Conservation (phyloP, 257 asterid genomes). For the Nicotiana attenuata region DNA sequence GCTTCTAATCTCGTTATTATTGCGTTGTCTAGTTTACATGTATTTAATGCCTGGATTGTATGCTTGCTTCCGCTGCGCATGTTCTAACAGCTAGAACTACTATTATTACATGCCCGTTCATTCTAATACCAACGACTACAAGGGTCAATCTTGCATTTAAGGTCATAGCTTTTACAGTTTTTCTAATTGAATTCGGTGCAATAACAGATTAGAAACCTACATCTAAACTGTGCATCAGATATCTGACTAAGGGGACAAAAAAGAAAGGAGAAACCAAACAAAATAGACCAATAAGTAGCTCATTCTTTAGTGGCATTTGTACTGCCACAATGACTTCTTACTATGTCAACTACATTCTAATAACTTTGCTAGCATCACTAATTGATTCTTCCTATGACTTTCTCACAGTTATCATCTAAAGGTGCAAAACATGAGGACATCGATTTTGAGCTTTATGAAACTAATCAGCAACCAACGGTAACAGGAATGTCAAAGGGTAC, state of each 20-base stretch:
- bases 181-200: not conserved
- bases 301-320: constrained; percentile 26
- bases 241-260: not conserved
- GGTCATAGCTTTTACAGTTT: no score
- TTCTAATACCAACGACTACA: no score
- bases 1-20: no score
- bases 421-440: constrained; percentile 38
- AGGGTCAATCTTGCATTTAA: no score
- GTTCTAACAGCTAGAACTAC: no score
- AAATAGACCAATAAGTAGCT: not conserved
- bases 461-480: constrained; percentile 27
- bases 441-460: constrained; percentile 41
- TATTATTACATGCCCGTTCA: no score
- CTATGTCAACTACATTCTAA: constrained; percentile 5
- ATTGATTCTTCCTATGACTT: not conserved
- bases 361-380: not conserved
- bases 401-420: constrained; percentile 35
- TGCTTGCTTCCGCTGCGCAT: no score
- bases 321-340: constrained; percentile 36
- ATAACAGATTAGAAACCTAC: not conserved
- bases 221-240: not conserved
- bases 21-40: no score
- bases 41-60: no score
- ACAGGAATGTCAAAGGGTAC: constrained; percentile 31
- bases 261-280: not conserved